Evolutionary conservation across 805 yeast species (phyloP).

Genomic region (Candida arabinofermentans): DNA sequence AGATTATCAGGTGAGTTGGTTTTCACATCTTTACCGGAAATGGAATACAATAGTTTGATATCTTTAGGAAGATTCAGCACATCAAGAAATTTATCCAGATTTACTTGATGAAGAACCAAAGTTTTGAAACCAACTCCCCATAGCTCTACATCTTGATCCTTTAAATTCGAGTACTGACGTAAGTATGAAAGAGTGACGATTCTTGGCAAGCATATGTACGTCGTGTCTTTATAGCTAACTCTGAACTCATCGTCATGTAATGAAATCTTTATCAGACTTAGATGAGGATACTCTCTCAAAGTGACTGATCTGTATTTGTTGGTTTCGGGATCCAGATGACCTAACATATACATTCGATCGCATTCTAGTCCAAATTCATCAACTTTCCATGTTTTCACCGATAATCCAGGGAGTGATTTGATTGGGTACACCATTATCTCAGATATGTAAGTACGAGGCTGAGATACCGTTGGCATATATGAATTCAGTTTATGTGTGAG

Average conservation of each 20-base stretch:
- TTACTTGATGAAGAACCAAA: constrained; percentile 9
- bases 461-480: not conserved
- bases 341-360: constrained; percentile 29
- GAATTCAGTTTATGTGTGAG: not conserved
- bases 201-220: constrained; percentile 15
- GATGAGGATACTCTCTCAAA: constrained; percentile 18
- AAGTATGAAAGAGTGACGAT: constrained; percentile 8
- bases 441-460: not conserved
- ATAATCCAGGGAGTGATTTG: constrained; percentile 23
- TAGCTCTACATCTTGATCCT: constrained; percentile 13
- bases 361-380: constrained; percentile 22
- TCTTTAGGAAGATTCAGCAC: constrained; percentile 11
- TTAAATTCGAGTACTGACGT: constrained; percentile 1
- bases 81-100: constrained; percentile 11
- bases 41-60: constrained; percentile 18
- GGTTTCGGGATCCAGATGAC: constrained; percentile 10
- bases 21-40: constrained; percentile 21
- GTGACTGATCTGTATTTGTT: constrained; percentile 16
- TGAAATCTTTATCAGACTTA: constrained; percentile 10
- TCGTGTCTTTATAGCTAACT: constrained; percentile 7
- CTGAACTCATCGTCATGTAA: constrained; percentile 10
- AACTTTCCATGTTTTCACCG: constrained; percentile 18
- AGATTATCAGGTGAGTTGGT: constrained; percentile 20
- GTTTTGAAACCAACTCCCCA: constrained; percentile 24
- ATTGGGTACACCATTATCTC: constrained; percentile 22